phyloP scores from a whole-genome alignment of 805 yeast genomes.

The Lachancea thermotolerans region DNA sequence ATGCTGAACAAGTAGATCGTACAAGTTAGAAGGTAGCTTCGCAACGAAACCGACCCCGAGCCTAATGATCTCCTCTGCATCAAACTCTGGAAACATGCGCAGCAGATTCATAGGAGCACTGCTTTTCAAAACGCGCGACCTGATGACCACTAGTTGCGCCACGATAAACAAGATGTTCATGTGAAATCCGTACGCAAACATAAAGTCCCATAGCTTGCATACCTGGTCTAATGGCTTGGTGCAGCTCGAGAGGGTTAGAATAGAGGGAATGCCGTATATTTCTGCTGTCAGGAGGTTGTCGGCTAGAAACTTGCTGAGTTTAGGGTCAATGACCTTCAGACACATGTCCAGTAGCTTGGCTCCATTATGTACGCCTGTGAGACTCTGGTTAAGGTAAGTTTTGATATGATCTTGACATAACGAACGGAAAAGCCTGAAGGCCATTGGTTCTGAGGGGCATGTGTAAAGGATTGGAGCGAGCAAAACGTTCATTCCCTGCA shows the following conservation, averaged over 20 bases:
- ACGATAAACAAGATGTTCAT: conserved; percentile 78
- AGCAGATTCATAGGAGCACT: conserved; percentile 63
- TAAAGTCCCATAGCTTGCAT: conserved; percentile 78
- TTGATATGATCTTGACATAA: conserved; percentile 64
- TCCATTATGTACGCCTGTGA: conserved; percentile 80
- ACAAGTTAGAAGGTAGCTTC: conserved; percentile 59
- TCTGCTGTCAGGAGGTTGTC: conserved; percentile 61
- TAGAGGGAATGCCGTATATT: conserved; percentile 79
- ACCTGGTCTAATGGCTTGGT: conserved; percentile 78
- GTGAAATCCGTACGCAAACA: conserved; percentile 87
- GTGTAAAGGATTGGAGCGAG: conserved; percentile 78
- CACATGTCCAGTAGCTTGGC: conserved; percentile 64
- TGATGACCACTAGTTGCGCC: conserved; percentile 68
- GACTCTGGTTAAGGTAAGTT: conserved; percentile 64
- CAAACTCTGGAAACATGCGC: conserved; percentile 57
- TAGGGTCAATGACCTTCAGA: conserved; percentile 64
- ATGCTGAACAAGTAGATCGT: conserved; percentile 33
- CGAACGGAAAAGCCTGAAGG: conserved; percentile 62
- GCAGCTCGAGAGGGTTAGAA: conserved; percentile 78
- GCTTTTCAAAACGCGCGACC: conserved; percentile 54
- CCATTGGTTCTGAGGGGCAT: conserved; percentile 77
- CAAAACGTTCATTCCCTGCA: conserved; percentile 88
- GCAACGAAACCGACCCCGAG: conserved; percentile 75
- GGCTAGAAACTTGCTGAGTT: conserved; percentile 45
- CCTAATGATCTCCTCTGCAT: conserved; percentile 69